Conservation (phyloP, 441 rosid genomes). For the Corymbia calophylla region DNA sequence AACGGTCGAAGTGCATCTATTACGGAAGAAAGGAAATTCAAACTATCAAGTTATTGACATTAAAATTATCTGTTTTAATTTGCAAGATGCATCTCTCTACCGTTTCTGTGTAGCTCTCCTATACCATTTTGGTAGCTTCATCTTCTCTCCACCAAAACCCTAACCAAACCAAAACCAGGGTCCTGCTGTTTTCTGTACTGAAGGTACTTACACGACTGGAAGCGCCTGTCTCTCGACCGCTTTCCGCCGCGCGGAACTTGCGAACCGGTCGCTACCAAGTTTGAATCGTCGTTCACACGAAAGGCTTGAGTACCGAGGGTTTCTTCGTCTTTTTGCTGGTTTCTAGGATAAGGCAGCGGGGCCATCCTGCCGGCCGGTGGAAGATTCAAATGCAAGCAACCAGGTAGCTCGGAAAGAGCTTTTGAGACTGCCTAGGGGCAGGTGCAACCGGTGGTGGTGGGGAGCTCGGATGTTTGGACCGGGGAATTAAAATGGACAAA, state of each 20-base stretch:
- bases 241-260: neutral
- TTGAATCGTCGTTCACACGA: neutral
- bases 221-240: neutral
- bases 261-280: neutral
- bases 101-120: no score
- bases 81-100: neutral
- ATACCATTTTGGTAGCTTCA: no score
- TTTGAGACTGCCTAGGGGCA: neutral
- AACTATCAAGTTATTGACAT: neutral
- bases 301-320: neutral
- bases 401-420: neutral
- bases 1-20: rapidly evolving
- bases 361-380: neutral
- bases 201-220: neutral
- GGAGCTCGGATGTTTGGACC: neutral
- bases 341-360: neutral
- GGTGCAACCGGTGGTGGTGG: neutral
- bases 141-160: no score
- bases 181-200: neutral
- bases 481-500: neutral
- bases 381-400: neutral
- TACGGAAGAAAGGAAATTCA: neutral
- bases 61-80: neutral
- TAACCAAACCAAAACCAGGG: no score
- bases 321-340: neutral